Conservation (phyloP, 2,329 filamentous ascomycete genomes). For the Pseudohalonectria lignicola region DNA sequence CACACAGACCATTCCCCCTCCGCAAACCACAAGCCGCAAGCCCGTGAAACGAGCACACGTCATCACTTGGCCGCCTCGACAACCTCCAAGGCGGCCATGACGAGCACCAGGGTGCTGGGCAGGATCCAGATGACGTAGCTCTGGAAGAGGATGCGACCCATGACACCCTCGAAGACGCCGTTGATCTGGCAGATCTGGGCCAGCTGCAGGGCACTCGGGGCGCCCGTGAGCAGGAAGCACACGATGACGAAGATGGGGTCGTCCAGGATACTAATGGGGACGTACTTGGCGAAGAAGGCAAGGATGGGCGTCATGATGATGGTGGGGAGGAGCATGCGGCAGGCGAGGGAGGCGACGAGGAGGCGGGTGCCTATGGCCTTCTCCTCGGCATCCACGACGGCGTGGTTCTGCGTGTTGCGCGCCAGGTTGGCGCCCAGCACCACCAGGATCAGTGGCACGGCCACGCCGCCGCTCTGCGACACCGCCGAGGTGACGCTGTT, state of each 20-base stretch:
- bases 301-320: slow-evolving; percentile 86
- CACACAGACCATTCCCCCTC: no score
- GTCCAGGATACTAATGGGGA: slow-evolving; percentile 87
- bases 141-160: slow-evolving; percentile 88
- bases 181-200: slow-evolving; percentile 99
- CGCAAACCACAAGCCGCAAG: not conserved
- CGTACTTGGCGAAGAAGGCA: slow-evolving; percentile 77
- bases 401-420: slow-evolving; percentile 70
- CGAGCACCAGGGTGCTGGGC: slow-evolving; percentile 80
- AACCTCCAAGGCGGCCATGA: slow-evolving; percentile 85
- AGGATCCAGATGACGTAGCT: slow-evolving; percentile 97
- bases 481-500: slow-evolving; percentile 90
- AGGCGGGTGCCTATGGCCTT: slow-evolving; percentile 59
- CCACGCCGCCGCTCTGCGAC: slow-evolving; percentile 75
- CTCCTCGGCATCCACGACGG: slow-evolving; percentile 59
- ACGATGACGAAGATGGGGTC: slow-evolving; percentile 98
- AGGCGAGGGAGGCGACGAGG: slow-evolving; percentile 73
- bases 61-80: slow-evolving; percentile 75
- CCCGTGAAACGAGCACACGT: no score
- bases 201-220: slow-evolving; percentile 84
- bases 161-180: slow-evolving; percentile 86
- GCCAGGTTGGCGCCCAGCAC: slow-evolving; percentile 92
- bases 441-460: slow-evolving; percentile 88
- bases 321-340: slow-evolving; percentile 87
- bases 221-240: slow-evolving; percentile 90